Base-by-base conservation (phyloP, 1,284 basidiomycete species). In the Agaricales sp. region DNA sequence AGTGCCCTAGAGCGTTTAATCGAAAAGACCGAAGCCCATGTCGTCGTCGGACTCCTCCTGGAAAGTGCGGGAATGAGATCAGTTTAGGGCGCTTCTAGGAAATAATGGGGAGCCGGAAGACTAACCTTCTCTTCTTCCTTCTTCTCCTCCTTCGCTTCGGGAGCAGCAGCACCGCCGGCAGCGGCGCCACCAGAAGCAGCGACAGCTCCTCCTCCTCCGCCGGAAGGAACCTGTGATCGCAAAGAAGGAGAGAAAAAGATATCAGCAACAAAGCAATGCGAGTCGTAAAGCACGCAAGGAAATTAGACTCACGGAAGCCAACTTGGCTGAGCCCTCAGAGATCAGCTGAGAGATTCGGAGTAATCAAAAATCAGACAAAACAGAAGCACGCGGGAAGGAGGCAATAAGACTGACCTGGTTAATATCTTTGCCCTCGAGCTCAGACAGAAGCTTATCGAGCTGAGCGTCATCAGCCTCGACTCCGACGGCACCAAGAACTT, bases 21-120 rank as follows among this genome's bases (percentile, higher is more conserved):
- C 91, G 78, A 94, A 94, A 55, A 94, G 80, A 75, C 91, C 91
- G 71, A 94, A 94, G 75, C 91, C 87, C 87, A 90, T 89, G 66
- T 90, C 87, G 54, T 90, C 87, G 71, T 90, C 87, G 51, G 86
- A 88, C 65, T 90, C 87, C 68, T 89, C 86, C 83, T 89, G 64
- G 52, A 59, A 47, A 43, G 43, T 4, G 43, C 39, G 51, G 19
- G 58, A 48, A 35, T 4, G 46, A 12, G 22, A 47, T 62, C 16
- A 63, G 56, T 21, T 52, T 47, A 14, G 1, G 6, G 23, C 1
- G 23, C 39, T 24, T 20, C 18, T 13, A 46, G 13, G 23, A 16
- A 8, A 45, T n/a, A n/a, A n/a, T n/a, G n/a, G n/a, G n/a, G n/a
- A n/a, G n/a, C n/a, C n/a, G 20, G 8, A 19, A 43, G 46, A 69